Percentiles rank a stretch among this genome's conserved stretches.
Evolutionary conservation across 805 yeast species (phyloP).

Genomic region (Candida rishiriensis): DNA sequence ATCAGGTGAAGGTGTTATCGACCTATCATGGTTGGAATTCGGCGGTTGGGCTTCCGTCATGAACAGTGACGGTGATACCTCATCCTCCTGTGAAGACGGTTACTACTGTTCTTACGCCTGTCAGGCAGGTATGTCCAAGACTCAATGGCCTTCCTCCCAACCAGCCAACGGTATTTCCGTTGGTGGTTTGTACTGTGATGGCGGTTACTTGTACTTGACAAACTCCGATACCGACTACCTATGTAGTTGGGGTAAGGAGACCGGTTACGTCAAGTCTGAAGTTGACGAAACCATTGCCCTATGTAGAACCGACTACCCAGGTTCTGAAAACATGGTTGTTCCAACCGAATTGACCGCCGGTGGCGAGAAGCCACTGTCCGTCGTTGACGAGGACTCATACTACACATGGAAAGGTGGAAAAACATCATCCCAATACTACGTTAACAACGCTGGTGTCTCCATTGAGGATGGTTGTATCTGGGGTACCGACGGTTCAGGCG

Average conservation of each 20-base stretch:
- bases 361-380: constrained; percentile 46
- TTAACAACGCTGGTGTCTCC: constrained; percentile 71
- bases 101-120: constrained; percentile 75
- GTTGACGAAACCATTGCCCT: constrained; percentile 52
- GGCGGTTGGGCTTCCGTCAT: constrained; percentile 79
- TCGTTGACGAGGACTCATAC: constrained; percentile 56
- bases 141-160: constrained; percentile 71
- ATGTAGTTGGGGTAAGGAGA: constrained; percentile 61
- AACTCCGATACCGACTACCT: constrained; percentile 46
- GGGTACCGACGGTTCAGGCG: constrained; percentile 55
- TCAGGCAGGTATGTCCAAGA: constrained; percentile 76
- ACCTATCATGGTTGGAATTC: constrained; percentile 64
- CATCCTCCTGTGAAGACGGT: constrained; percentile 58
- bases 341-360: constrained; percentile 63
- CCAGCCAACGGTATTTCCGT: constrained; percentile 66
- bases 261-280: constrained; percentile 51
- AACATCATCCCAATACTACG: constrained; percentile 73
- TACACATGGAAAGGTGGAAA: constrained; percentile 57
- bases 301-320: constrained; percentile 79
- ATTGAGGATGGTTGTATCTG: constrained; percentile 67
- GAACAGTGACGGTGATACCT: constrained; percentile 34
- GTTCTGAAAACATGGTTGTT: constrained; percentile 74
- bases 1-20: constrained; percentile 76
- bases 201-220: constrained; percentile 59
- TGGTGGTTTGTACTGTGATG: constrained; percentile 63